phyloP scores from a whole-genome alignment of 1,284 basidiomycete species.

The Anthracocystis walkeri region DNA sequence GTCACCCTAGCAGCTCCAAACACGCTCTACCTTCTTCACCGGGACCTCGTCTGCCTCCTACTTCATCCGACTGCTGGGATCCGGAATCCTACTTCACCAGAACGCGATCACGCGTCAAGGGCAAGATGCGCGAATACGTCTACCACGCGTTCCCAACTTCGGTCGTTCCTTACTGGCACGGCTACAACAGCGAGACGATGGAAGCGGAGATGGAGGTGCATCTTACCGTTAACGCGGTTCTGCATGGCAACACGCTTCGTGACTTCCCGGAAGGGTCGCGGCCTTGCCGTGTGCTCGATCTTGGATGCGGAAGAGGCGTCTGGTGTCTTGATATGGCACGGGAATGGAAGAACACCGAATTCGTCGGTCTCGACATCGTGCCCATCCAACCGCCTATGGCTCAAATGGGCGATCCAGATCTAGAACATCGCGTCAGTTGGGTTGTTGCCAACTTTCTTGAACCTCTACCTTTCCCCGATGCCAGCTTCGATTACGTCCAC shows the following conservation, averaged over 20 bases:
- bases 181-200: constrained; percentile 42
- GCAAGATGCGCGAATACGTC: constrained; percentile 41
- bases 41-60: constrained; percentile 17
- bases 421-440: constrained; percentile 56
- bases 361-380: constrained; percentile 58
- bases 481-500: constrained; percentile 60
- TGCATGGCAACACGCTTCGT: constrained; percentile 36
- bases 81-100: constrained; percentile 46
- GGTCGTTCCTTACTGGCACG: constrained; percentile 52
- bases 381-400: constrained; percentile 53
- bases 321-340: constrained; percentile 58
- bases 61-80: constrained; percentile 48
- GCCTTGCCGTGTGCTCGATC: constrained; percentile 53
- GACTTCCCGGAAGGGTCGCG: constrained; percentile 33
- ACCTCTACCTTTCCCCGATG: constrained; percentile 58
- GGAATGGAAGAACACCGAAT: constrained; percentile 57
- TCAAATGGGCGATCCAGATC: constrained; percentile 39
- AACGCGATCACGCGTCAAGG: constrained; percentile 28
- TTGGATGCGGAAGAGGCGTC: constrained; percentile 51
- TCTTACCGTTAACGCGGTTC: constrained; percentile 18
- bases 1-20: constrained; percentile 8
- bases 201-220: constrained; percentile 45
- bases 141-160: constrained; percentile 47
- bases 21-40: neutral
- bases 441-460: constrained; percentile 62